Conservation (phyloP, 225 moss, liverwort and hornwort species). For the Polytrichum formosum region DNA sequence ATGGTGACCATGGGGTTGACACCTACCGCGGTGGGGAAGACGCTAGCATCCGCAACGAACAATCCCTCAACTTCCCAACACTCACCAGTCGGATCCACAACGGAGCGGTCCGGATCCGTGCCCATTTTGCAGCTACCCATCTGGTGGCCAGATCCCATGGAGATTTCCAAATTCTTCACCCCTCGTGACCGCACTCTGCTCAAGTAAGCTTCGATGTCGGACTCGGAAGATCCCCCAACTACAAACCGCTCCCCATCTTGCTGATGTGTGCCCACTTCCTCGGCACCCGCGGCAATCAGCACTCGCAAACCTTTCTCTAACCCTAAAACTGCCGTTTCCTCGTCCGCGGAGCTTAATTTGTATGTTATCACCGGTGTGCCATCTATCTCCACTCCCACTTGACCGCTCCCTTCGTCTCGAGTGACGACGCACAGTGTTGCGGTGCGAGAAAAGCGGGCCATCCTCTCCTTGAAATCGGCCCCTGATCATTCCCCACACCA, state of each 20-base stretch:
- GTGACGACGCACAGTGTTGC: constrained; percentile 54
- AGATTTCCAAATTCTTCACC: constrained; percentile 27
- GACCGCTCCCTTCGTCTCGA: constrained; percentile 57
- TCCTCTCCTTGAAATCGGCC: constrained; percentile 57
- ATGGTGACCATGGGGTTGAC: constrained; percentile 94
- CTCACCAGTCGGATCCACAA: constrained; percentile 59
- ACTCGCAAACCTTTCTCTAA: constrained; percentile 56
- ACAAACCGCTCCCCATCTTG: constrained; percentile 53
- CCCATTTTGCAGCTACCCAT: constrained; percentile 92
- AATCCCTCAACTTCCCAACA: constrained; percentile 76
- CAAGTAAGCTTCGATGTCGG: constrained; percentile 45
- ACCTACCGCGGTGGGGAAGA: constrained; percentile 68
- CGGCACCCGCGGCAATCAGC: constrained; percentile 71
- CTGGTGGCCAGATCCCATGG: constrained; percentile 68
- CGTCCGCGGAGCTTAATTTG: constrained; percentile 34
- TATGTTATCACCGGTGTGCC: constrained; percentile 35
- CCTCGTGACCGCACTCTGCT: constrained; percentile 29
- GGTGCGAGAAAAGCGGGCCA: constrained; percentile 66
- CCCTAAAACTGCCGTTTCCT: constrained; percentile 29
- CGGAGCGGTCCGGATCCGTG: constrained; percentile 34
- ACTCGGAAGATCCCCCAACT: constrained; percentile 12
- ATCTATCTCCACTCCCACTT: constrained; percentile 33
- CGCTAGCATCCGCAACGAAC: constrained; percentile 69
- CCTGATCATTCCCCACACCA: too few relatives aligned
- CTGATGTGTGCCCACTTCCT: constrained; percentile 68